Evolutionary conservation across 2,329 filamentous ascomycete species (phyloP).

Genomic region (Colletotrichum nymphaeae): DNA sequence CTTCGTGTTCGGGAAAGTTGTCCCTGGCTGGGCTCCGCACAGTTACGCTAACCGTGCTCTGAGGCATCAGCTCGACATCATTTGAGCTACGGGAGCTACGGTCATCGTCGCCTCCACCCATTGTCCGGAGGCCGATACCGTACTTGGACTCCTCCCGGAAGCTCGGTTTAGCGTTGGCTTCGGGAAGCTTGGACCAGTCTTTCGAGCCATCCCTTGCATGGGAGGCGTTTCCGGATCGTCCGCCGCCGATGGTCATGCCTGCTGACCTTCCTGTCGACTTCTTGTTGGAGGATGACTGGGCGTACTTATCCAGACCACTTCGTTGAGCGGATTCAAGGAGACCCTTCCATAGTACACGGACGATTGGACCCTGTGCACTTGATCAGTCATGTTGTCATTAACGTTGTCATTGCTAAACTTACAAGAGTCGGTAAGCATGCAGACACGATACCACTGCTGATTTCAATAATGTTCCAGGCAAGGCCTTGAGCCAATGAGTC

Average conservation of each 20-base stretch:
- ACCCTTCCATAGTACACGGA: constrained; percentile 23
- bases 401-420: neutral
- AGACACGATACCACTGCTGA: constrained; percentile 32
- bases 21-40: constrained; percentile 8
- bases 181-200: constrained; percentile 22
- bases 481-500: constrained; percentile 27
- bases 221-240: constrained; percentile 12
- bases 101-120: constrained; percentile 34
- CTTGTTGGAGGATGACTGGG: neutral
- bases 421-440: constrained; percentile 29
- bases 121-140: constrained; percentile 37
- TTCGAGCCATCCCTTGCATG: constrained; percentile 1
- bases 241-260: constrained; percentile 26
- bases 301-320: constrained; percentile 22
- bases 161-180: neutral
- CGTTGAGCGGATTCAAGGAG: constrained; percentile 19
- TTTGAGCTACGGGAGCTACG: constrained; percentile 32
- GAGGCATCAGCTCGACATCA: constrained; percentile 17
- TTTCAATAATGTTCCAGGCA: constrained; percentile 31
- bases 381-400: neutral
- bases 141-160: constrained; percentile 30
- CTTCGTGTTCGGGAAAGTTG: neutral
- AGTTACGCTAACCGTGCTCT: constrained; percentile 21
- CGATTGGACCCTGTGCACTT: neutral
- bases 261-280: constrained; percentile 20